phyloP scores from a whole-genome alignment of 2,329 filamentous ascomycete genomes.

The Fusarium euwallaceae region DNA sequence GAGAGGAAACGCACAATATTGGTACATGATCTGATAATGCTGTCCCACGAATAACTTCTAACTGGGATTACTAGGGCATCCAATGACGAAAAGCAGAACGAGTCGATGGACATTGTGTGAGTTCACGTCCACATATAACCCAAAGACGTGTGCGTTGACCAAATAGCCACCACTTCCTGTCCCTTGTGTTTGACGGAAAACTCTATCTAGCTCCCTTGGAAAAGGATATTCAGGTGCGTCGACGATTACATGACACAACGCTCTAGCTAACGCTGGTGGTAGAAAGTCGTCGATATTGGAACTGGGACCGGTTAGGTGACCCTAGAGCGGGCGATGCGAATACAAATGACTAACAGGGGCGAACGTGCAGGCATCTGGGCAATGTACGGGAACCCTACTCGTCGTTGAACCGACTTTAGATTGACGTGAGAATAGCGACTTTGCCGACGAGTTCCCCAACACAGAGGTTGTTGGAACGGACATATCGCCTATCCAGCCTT shows the following conservation, averaged over 20 bases:
- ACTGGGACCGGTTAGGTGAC: constrained; percentile 28
- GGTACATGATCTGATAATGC: not conserved
- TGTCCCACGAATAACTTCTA: not conserved
- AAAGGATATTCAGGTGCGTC: constrained; percentile 17
- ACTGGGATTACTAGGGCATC: constrained; percentile 17
- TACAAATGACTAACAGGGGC: not conserved
- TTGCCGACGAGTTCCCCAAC: constrained; percentile 58
- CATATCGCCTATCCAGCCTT: constrained; percentile 66
- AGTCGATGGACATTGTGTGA: constrained; percentile 37
- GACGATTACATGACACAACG: rapidly evolving
- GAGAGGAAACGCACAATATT: constrained; percentile 21
- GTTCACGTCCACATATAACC: not conserved
- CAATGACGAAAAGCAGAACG: constrained; percentile 34
- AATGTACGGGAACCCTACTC: not conserved
- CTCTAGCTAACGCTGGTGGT: not conserved
- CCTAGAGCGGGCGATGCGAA: not conserved
- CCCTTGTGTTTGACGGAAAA: constrained; percentile 13
- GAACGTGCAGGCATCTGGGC: constrained; percentile 12
- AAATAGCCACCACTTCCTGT: constrained; percentile 27
- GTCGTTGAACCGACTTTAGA: not conserved
- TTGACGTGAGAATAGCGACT: constrained; percentile 58
- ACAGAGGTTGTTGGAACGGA: constrained; percentile 64
- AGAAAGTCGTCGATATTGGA: constrained; percentile 33
- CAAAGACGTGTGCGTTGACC: not conserved
- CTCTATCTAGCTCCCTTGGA: constrained; percentile 25